Percentiles rank a stretch among this genome's conserved stretches.
Evolutionary conservation across 352 stramenopile species (phyloP).

Genomic region (Blastocystis sp.): DNA sequence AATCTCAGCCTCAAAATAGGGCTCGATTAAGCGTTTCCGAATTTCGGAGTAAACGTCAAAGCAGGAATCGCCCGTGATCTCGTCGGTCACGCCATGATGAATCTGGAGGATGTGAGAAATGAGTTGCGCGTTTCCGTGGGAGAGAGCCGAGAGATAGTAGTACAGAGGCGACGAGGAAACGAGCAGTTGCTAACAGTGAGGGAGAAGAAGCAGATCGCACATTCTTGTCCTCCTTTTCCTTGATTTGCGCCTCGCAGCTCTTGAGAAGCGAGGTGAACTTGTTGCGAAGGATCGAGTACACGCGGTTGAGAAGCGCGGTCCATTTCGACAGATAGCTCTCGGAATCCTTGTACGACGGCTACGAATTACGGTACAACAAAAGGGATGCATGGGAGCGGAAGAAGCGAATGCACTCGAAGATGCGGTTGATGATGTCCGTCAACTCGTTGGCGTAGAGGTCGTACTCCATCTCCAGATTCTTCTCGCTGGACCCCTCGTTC

Average conservation of each 20-base stretch:
- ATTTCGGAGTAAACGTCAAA: constrained; percentile 15
- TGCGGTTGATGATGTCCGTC: constrained; percentile 16
- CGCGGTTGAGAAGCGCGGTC: constrained; percentile 6
- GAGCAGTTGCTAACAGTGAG: constrained; percentile 23
- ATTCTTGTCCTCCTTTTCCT: constrained; percentile 28
- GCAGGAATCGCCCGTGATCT: constrained; percentile 8
- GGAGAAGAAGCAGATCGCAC: neutral
- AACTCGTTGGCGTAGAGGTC: constrained; percentile 54
- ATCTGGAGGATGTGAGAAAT: constrained; percentile 40
- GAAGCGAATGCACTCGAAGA: constrained; percentile 61
- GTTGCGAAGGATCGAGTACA: constrained; percentile 37
- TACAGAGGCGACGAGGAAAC: constrained; percentile 57
- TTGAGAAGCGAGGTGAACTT: constrained; percentile 48
- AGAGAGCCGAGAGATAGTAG: constrained; percentile 52
- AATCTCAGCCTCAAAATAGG: neutral
- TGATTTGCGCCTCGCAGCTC: constrained; percentile 7
- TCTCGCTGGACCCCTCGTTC: neutral
- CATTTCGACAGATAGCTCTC: constrained; percentile 14
- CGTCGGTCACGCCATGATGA: neutral
- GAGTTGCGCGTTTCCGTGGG: constrained; percentile 16
- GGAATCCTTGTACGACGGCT: constrained; percentile 53
- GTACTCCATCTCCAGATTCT: constrained; percentile 64
- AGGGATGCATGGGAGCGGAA: constrained; percentile 40
- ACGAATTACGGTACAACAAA: neutral
- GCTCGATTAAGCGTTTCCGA: neutral